Evolutionary conservation across 768 basidiomycete genomes (phyloP).

Genomic region (Guyanaporus albipodus): DNA sequence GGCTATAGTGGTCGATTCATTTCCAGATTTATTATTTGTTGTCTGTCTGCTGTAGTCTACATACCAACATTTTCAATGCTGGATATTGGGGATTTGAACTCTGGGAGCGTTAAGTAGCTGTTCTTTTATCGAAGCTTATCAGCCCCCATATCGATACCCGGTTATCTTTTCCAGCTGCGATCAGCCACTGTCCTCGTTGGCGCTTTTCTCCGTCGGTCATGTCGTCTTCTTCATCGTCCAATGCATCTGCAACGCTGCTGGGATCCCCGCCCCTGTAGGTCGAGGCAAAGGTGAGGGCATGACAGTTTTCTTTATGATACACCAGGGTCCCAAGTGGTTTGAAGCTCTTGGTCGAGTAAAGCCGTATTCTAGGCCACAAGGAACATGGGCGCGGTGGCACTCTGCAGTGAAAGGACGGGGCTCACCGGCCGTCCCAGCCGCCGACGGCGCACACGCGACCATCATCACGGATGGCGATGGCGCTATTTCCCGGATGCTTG

Average conservation of each 20-base stretch:
- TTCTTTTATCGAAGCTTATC: conserved; percentile 35
- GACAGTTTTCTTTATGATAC: conserved; percentile 78
- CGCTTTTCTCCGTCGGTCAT: conserved; percentile 42
- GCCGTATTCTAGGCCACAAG: conserved; percentile 53
- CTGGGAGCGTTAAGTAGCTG: background rate
- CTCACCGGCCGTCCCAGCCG: conserved; percentile 93
- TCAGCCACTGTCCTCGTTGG: conserved; percentile 56
- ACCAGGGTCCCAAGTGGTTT: conserved; percentile 80
- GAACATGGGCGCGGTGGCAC: background rate
- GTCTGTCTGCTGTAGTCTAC: conserved; percentile 19
- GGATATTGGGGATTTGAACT: background rate
- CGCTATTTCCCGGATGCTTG: conserved; percentile 76
- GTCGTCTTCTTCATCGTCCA: conserved; percentile 36
- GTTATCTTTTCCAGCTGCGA: conserved; percentile 61
- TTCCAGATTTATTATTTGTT: conserved; percentile 12
- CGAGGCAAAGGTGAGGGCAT: conserved; percentile 68
- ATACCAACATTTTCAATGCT: conserved; percentile 4
- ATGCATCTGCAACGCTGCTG: background rate
- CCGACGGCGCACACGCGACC: conserved; percentile 82
- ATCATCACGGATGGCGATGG: conserved; percentile 70
- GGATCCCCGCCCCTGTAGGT: conserved; percentile 1
- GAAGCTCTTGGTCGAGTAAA: conserved; percentile 77
- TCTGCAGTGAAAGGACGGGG: conserved; percentile 2
- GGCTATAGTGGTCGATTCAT: background rate
- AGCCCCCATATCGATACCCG: conserved; percentile 71